Conservation (phyloP, 352 stramenopile genomes). For the Pythium guiyangense region DNA sequence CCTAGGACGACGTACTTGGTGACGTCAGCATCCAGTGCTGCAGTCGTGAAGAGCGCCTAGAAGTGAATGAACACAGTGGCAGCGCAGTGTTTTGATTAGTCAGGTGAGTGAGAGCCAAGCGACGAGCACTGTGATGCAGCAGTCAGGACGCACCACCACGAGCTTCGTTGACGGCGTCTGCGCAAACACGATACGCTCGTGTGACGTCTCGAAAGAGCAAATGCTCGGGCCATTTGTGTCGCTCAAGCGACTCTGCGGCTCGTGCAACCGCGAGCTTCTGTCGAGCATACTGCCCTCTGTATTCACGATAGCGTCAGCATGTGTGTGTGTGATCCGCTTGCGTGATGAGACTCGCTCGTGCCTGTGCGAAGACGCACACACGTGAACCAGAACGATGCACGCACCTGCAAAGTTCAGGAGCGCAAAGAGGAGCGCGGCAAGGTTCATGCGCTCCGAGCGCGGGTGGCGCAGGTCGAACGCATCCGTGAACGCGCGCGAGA, state of each 20-base stretch:
- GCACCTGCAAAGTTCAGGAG: slow-evolving; percentile 53
- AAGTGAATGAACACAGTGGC: no score
- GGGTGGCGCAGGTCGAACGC: slow-evolving; percentile 43
- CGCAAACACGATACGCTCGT: slow-evolving; percentile 42
- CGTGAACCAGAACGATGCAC: not conserved
- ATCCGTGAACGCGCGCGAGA: slow-evolving; percentile 41
- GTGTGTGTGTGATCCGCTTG: no score
- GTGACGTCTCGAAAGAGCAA: slow-evolving; percentile 29
- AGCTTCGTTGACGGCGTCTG: slow-evolving; percentile 31
- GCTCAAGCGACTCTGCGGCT: not conserved
- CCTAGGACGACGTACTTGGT: slow-evolving; percentile 24
- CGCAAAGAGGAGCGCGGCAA: slow-evolving; percentile 56
- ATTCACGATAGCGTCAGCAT: no score
- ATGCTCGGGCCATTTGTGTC: slow-evolving; percentile 17
- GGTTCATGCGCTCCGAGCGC: slow-evolving; percentile 54
- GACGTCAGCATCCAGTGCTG: slow-evolving; percentile 16
- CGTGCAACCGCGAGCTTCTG: not conserved
- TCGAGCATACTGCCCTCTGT: slow-evolving; percentile 5
- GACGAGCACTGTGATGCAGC: not conserved
- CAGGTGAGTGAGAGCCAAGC: not conserved
- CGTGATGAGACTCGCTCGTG: no score
- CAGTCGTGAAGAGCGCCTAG: slow-evolving; percentile 36
- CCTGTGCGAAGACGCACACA: no score
- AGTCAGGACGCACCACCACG: slow-evolving; percentile 19
- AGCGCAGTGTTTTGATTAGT: no score